Evolutionary conservation across 805 yeast species (phyloP).

Genomic region (Candida broadrunensis): DNA sequence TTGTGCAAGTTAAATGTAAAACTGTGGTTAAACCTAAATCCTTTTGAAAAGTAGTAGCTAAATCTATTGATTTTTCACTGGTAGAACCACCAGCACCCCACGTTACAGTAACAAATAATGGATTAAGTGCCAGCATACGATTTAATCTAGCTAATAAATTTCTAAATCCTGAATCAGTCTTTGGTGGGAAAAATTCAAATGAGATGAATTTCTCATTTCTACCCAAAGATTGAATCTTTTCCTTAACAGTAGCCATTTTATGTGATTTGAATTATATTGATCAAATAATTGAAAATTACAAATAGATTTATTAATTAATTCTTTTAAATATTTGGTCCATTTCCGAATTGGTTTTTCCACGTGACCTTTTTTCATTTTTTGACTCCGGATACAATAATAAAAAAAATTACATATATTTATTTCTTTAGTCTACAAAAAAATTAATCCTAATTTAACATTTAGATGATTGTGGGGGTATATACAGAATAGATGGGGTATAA

Average conservation of each 20-base stretch:
- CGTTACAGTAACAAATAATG: constrained; percentile 86
- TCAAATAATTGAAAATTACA: neutral
- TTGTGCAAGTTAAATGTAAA: constrained; percentile 94
- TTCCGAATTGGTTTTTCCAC: neutral
- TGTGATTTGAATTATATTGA: neutral
- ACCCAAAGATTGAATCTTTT: constrained; percentile 47
- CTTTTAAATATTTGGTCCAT: too few species aligned
- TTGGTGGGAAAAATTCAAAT: constrained; percentile 96
- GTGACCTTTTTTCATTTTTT: neutral
- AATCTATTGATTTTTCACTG: constrained; percentile 76
- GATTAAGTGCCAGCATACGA: constrained; percentile 86
- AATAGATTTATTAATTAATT: neutral
- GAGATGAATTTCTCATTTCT: constrained; percentile 68
- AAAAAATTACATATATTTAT: too few species aligned
- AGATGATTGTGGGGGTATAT: too few species aligned
- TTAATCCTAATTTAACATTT: too few species aligned
- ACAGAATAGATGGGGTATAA: too few species aligned
- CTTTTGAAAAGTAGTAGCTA: constrained; percentile 73
- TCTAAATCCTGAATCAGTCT: constrained; percentile 83
- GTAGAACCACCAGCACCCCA: constrained; percentile 99
- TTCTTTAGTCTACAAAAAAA: too few species aligned
- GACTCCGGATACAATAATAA: too few species aligned
- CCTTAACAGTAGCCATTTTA: constrained; percentile 40
- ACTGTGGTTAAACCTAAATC: constrained; percentile 86
- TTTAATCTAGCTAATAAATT: constrained; percentile 83